Evolutionary conservation across 805 yeast species (phyloP), one percentile per base, ranked within the genome.

Genomic region (Candida sithepensis): DNA sequence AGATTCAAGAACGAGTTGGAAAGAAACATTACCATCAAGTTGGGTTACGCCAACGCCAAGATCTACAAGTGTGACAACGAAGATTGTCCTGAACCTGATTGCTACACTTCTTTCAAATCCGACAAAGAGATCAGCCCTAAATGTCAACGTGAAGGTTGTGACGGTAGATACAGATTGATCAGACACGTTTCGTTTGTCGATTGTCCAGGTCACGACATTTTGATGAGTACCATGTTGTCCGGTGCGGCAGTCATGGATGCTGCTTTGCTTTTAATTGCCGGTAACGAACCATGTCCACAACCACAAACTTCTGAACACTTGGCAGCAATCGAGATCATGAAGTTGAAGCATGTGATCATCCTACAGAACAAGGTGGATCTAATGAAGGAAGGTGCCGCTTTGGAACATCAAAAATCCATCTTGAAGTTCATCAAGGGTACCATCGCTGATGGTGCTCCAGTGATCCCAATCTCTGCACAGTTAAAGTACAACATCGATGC

Each of bases 231-330:
- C 57, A 94, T 94, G 99, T 84, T 94, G 81, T 91, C 98, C 41
- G 99, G 99, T 68, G 99, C 99, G 33, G 99, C 99, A 16, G 99
- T 94, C 56, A 94, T 94, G 99, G 99, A 94, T 72, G 99, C 99
- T 48, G 99, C 99, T 2, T 76, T 94, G 52, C 76, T 94, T 65
- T 79, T 94, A 56, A 85, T 94, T 66, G 99, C 99, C 24, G 99
- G 98, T 72, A 94, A 94, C 69, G 99, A 94, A 78, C 82, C 96
- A 47, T 94, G 99, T 77, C 99, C 99, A 52, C 99, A 94, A 77
- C 99, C 99, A 39, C 99, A 94, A 76, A 94, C 99, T 16, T 86
- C 96, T 13, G 99, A 94, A 75, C 99, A 94, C 77, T 80, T 94
- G 73, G 99, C 99, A 44, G 99, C 99, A 54, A 94, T 94, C 64